Base-by-base conservation (phyloP, 1,284 basidiomycete species). In the Amylostereum areolatum region DNA sequence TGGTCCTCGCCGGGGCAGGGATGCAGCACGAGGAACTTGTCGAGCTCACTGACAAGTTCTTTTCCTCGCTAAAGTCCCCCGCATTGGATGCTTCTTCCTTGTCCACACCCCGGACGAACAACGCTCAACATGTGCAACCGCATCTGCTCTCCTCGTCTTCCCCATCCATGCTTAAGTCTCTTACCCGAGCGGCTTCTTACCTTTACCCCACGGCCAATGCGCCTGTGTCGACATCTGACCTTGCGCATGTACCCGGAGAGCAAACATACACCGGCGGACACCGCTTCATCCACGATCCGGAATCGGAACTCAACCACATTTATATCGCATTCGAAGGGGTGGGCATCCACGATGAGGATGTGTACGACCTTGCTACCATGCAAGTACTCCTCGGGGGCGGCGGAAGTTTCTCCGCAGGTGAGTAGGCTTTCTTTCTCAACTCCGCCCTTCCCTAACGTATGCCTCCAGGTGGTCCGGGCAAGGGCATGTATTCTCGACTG, bases 401-500 rank as follows among this genome's bases (percentile, higher is more conserved):
- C 7, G 94, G 94, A 30, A 89, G 84, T 65, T 98, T 98, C 75
- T 95, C 92, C 36, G 95, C 95, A 18, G 92, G 89, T 85, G 59
- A 45, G 75, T 62, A 5, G 32, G 24, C 24, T 25, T 11, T 44
- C 27, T 47, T 45, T 41, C 28, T 50, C 28, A 25, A 43, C 10
- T 48, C 18, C 28, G 48, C 47, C 25, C 42, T 32, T 49, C 45
- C 29, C 52, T 55, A 52, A 62, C 34, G 41, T 37, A 50, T 48
- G 45, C 51, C 48, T 30, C 18, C 61, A 80, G 89, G 93, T 56
- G 96, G 96, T 2, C 96, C 96, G 2, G 96, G 96, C 40, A 99
- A 99, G 73, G 97, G 96, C 60, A 98, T 99, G 94, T 98, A 97
- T 75, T 94, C 92, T 35, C 87, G 96, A 18, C 72, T 98, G 47